Conservation (phyloP, 2,329 filamentous ascomycete genomes). For the Diaporthe sp. region DNA sequence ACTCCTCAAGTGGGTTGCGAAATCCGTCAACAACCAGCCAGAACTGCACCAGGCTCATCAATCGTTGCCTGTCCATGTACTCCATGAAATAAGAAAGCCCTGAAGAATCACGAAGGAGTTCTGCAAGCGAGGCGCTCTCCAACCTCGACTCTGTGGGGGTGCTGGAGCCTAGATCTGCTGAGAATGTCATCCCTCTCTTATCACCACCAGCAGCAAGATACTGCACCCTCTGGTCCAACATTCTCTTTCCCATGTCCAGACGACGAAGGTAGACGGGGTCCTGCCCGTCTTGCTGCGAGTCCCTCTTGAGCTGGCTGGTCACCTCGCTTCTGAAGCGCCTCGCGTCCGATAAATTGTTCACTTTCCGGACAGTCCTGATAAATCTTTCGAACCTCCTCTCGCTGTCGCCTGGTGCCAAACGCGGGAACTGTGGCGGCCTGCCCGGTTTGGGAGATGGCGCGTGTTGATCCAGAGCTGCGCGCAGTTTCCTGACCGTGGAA, state of each 20-base stretch:
- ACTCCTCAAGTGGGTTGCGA: constrained; percentile 91
- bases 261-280: constrained; percentile 90
- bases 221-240: constrained; percentile 90
- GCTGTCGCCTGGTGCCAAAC: constrained; percentile 84
- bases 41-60: constrained; percentile 94
- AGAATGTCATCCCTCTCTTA: constrained; percentile 51
- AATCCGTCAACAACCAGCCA: constrained; percentile 99
- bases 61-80: constrained; percentile 92
- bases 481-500: constrained; percentile 91
- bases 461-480: constrained; percentile 94
- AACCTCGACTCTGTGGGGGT: constrained; percentile 69
- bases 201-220: constrained; percentile 80
- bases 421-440: constrained; percentile 79
- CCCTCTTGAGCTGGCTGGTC: constrained; percentile 89
- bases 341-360: constrained; percentile 93
- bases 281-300: constrained; percentile 81
- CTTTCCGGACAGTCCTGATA: constrained; percentile 87
- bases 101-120: constrained; percentile 90
- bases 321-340: constrained; percentile 93
- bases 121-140: constrained; percentile 82
- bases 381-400: constrained; percentile 96
- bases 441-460: constrained; percentile 82
- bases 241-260: constrained; percentile 89
- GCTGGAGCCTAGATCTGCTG: constrained; percentile 44
- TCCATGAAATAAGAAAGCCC: constrained; percentile 99